Evolutionary conservation across 345 rosid species (phyloP).

Genomic region (Fremontodendron californicum): DNA sequence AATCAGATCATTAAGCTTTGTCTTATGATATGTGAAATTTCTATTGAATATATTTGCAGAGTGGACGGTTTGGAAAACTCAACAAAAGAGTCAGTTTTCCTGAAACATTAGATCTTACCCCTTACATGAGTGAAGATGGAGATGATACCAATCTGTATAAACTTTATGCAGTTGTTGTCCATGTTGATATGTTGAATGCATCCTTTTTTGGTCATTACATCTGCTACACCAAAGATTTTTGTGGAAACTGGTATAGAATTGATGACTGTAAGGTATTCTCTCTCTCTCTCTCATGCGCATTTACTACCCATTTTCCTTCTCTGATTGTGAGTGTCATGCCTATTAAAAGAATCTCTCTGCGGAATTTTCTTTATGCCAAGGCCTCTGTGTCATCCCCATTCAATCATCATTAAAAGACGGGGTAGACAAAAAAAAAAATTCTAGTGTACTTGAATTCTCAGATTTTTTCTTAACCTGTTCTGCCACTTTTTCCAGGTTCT

Average conservation of each 20-base stretch:
- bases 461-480: not conserved
- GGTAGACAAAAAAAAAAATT: not conserved
- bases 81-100: conserved; percentile 89
- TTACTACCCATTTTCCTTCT: not conserved
- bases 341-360: not conserved
- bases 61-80: conserved; percentile 96
- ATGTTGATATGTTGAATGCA: conserved; percentile 94
- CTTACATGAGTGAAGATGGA: conserved; percentile 78
- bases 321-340: conserved; percentile 6
- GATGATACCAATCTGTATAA: conserved; percentile 63
- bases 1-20: not conserved
- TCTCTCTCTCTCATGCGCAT: too few species aligned
- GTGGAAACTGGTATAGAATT: conserved; percentile 75
- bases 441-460: not conserved
- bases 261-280: conserved; percentile 83
- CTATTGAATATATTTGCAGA: conserved; percentile 46
- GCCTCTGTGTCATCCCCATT: not conserved
- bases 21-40: conserved; percentile 5
- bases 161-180: conserved; percentile 96
- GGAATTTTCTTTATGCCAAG: not conserved
- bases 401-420: not conserved
- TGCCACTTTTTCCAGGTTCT: conserved; percentile 44
- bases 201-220: conserved; percentile 97
- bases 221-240: conserved; percentile 79
- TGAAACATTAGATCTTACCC: conserved; percentile 73